Evolutionary conservation across 2,329 filamentous ascomycete genomes (phyloP).

Genomic region (Fusarium tanahbumbuense): DNA sequence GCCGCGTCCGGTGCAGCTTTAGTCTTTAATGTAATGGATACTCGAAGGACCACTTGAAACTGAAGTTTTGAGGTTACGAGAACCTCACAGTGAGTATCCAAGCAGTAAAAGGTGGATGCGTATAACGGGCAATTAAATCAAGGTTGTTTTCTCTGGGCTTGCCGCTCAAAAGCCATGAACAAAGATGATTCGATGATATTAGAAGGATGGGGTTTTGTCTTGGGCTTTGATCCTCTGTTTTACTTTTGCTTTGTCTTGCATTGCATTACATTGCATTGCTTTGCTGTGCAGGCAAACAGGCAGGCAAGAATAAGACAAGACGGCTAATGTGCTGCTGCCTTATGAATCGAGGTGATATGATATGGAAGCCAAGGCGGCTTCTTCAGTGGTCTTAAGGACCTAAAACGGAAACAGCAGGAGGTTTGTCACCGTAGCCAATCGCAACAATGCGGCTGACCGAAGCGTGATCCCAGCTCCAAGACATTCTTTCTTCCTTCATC

Average conservation of each 20-base stretch:
- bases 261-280: background rate
- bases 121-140: background rate
- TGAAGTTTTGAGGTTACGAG: background rate
- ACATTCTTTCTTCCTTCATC: slow-evolving; percentile 24
- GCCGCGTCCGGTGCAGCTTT: background rate
- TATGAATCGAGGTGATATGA: background rate
- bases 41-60: background rate
- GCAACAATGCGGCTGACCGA: slow-evolving; percentile 20
- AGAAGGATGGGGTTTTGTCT: slow-evolving; percentile 10
- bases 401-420: slow-evolving; percentile 40
- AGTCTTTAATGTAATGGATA: background rate
- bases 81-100: slow-evolving; percentile 29
- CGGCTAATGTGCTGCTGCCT: slow-evolving; percentile 5
- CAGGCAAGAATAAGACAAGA: slow-evolving; percentile 4
- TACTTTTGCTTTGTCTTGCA: background rate
- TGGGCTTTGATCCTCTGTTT: background rate
- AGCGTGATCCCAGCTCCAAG: slow-evolving; percentile 34
- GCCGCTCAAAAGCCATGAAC: background rate
- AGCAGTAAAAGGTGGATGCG: background rate
- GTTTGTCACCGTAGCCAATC: slow-evolving; percentile 21
- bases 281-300: background rate
- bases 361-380: slow-evolving; percentile 2
- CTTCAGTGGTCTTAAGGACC: slow-evolving; percentile 13
- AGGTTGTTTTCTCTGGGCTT: slow-evolving; percentile 6
- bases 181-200: slow-evolving; percentile 2